Conservation (phyloP, 352 stramenopile genomes). For the Aphanomyces invadans region DNA sequence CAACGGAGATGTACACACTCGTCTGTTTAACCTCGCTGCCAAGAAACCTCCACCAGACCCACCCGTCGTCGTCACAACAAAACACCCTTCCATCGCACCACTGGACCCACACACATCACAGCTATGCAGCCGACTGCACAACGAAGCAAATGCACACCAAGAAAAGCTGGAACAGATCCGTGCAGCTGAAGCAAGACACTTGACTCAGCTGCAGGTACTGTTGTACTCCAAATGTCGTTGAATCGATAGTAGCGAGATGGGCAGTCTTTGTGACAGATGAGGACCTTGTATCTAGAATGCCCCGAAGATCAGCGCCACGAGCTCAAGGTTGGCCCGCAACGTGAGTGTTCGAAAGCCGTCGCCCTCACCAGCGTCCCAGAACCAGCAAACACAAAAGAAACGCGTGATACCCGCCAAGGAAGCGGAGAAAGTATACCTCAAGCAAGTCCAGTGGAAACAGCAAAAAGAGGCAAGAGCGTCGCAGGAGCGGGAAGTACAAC, state of each 20-base stretch:
- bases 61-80: background rate
- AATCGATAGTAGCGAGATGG: background rate
- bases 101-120: slow-evolving; percentile 1
- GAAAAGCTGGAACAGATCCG: slow-evolving; percentile 34
- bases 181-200: slow-evolving; percentile 30
- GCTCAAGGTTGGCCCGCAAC: slow-evolving; percentile 33
- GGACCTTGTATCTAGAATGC: slow-evolving; percentile 28
- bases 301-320: slow-evolving; percentile 46
- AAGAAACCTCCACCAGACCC: background rate
- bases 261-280: no score
- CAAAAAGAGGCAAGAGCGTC: slow-evolving; percentile 33
- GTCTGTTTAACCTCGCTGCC: slow-evolving; percentile 42
- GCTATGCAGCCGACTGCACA: slow-evolving; percentile 30
- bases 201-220: slow-evolving; percentile 36
- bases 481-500: slow-evolving; percentile 33
- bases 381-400: background rate
- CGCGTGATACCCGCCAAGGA: slow-evolving; percentile 18
- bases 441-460: slow-evolving; percentile 53
- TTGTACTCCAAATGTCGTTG: background rate
- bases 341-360: background rate
- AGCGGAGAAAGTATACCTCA: slow-evolving; percentile 44
- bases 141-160: slow-evolving; percentile 37
- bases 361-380: background rate
- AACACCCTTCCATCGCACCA: background rate
- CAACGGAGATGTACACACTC: slow-evolving; percentile 36